phyloP scores from a whole-genome alignment of 139 green algal species.

The Chlamydomonas sp. region DNA sequence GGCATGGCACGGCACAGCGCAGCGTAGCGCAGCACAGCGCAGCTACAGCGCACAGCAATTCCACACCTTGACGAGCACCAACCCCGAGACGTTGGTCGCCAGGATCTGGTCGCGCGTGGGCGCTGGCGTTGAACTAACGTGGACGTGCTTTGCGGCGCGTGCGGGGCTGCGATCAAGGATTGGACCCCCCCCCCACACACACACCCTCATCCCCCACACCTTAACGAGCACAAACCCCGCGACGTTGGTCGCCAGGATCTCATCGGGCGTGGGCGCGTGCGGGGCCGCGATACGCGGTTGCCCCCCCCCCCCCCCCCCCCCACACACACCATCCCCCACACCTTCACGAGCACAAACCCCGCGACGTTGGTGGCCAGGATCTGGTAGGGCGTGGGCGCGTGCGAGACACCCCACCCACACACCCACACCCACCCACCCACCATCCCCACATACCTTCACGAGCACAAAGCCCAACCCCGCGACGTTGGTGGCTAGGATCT shows the following conservation, averaged over 20 bases:
- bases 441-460: too few relatives aligned
- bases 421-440: slow-evolving; percentile 60
- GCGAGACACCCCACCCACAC: slow-evolving; percentile 74
- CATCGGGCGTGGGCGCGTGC: slow-evolving; percentile 45
- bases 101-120: too few relatives aligned
- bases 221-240: slow-evolving; percentile 83
- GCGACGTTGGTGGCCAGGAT: slow-evolving; percentile 65
- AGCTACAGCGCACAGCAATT: too few relatives aligned
- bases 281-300: too few relatives aligned
- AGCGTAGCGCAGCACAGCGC: too few relatives aligned
- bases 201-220: slow-evolving; percentile 76
- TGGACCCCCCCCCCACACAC: slow-evolving; percentile 49
- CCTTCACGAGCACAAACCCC: slow-evolving; percentile 79
- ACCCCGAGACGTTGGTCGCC: too few relatives aligned
- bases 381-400: slow-evolving; percentile 50
- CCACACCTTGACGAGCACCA: too few relatives aligned
- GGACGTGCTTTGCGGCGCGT: slow-evolving; percentile 60
- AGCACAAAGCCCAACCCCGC: too few relatives aligned
- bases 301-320: too few relatives aligned
- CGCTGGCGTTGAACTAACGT: too few relatives aligned
- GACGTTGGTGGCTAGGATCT: slow-evolving; percentile 60
- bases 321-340: too few relatives aligned
- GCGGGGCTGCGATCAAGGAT: slow-evolving; percentile 59
- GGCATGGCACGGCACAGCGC: too few relatives aligned
- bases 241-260: slow-evolving; percentile 60